These are phyloP conservation scores for Aureobasidium subglaciale DNA, from an alignment of 2,329 filamentous ascomycete genomes.

Conservation along the genomic window DNA sequence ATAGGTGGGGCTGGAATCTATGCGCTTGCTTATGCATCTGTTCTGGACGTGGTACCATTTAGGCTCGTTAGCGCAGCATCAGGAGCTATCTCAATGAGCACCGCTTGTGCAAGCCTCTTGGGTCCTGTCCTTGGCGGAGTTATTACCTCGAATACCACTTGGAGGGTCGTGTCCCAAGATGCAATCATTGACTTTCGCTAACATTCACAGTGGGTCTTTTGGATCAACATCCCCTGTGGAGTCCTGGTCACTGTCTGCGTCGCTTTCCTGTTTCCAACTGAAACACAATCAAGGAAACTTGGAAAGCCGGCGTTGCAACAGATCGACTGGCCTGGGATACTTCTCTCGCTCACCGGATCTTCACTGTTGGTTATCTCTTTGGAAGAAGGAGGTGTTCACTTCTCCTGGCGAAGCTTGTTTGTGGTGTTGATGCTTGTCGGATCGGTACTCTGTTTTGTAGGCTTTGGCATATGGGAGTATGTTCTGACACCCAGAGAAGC, in stretches of 20 bases:
- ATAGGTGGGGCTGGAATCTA: constrained; percentile 11
- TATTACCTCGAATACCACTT: constrained; percentile 32
- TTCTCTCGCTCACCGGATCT: neutral
- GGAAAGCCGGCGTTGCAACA: neutral
- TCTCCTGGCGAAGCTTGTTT: constrained; percentile 1
- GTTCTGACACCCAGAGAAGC: neutral
- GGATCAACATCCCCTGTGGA: constrained; percentile 22
- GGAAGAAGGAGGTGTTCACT: neutral
- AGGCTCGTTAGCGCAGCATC: constrained; percentile 5
- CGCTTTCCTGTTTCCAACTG: neutral
- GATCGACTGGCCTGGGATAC: constrained; percentile 9
- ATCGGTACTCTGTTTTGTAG: neutral
- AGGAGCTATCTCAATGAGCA: constrained; percentile 6
- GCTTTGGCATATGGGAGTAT: constrained; percentile 5
- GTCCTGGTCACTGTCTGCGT: constrained; percentile 3
- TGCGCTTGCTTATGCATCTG: constrained; percentile 2
- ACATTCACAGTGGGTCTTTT: constrained; percentile 36
- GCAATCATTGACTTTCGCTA: neutral
- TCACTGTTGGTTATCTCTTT: neutral
- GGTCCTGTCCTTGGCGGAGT: constrained; percentile 14
- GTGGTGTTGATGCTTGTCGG: neutral
- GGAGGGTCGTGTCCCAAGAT: constrained; percentile 26
- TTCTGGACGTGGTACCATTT: constrained; percentile 9
- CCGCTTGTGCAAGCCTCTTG: neutral
- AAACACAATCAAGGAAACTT: neutral